Percentiles rank a stretch among this genome's conserved stretches.
These are phyloP conservation scores for Gnomoniopsis smithogilvyi DNA, from an alignment of 2,329 filamentous ascomycete species.

Conservation along the genomic window DNA sequence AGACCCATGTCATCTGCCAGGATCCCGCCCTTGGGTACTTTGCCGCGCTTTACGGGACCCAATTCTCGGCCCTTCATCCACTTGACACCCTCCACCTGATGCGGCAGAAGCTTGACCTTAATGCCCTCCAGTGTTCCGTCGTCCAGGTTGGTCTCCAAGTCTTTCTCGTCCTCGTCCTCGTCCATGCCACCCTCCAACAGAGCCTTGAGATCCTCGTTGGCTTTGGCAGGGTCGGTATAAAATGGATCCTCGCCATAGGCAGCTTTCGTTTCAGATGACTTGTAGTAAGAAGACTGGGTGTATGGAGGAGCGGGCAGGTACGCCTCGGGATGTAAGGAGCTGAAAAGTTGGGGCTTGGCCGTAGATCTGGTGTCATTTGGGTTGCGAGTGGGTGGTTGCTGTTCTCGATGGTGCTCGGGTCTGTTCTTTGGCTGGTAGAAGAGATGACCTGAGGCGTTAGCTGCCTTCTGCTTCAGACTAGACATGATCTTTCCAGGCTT, in stretches of 20 bases:
- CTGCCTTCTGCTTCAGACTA: constrained; percentile 53
- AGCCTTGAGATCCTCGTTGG: constrained; percentile 74
- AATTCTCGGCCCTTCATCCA: constrained; percentile 96
- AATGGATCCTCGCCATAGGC: constrained; percentile 43
- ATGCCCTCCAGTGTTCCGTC: constrained; percentile 69
- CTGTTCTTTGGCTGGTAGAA: constrained; percentile 53
- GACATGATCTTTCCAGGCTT: constrained; percentile 43
- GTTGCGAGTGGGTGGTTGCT: constrained; percentile 44
- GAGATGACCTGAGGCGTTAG: constrained; percentile 31
- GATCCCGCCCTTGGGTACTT: constrained; percentile 86
- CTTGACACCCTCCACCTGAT: constrained; percentile 88
- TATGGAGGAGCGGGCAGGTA: constrained; percentile 28
- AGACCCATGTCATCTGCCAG: constrained; percentile 97
- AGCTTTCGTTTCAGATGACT: constrained; percentile 8
- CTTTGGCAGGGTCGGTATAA: constrained; percentile 69
- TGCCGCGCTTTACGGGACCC: constrained; percentile 76
- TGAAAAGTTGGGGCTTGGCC: constrained; percentile 44
- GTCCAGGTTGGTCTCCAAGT: constrained; percentile 36
- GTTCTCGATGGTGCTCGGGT: constrained; percentile 55
- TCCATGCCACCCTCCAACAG: constrained; percentile 80
- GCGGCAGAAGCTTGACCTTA: constrained; percentile 82
- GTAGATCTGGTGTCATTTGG: constrained; percentile 21
- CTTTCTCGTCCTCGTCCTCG: constrained; percentile 61
- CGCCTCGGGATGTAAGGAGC: constrained; percentile 34
- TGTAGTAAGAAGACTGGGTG: constrained; percentile 26